Base-by-base conservation (phyloP, 495 filamentous ascomycete genomes). In the Aspergillus panamensis region DNA sequence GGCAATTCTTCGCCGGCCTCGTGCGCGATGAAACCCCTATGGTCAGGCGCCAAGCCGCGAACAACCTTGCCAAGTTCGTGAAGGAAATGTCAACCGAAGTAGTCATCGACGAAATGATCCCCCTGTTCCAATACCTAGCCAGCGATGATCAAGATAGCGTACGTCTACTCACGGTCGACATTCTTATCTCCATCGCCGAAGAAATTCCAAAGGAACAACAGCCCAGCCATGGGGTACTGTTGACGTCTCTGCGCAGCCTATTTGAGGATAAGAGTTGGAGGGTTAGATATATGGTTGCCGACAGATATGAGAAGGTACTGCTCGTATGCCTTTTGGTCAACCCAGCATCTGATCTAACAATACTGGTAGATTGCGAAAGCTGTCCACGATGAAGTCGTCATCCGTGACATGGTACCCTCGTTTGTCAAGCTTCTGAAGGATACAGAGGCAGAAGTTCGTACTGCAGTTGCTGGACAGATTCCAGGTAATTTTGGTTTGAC, bases 221-320 rank as follows among this genome's bases (percentile, higher is more conserved):
- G 73, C 86, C 88, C 37, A 97, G 92, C 78, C 93, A 97, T 69
- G 92, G 91, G 40, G 90, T 96, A 45, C 76, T 98, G 55, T 78
- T 98, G 65, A 91, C 89, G 19, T 91, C 94, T 51, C 73, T 98
- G 67, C 87, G 94, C 62, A 94, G 80, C 73, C 75, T 98, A 61
- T 96, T 97, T 74, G 92, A 96, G 67, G 94, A 98, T 70, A 97
- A 97, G 81, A 97, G 95, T 76, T 98, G 94, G 94, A 84, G 94
- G 64, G 94, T 98, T 49, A 83, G 94, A 70, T 98, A 97, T 72
- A 98, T 97, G 95, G 95, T 98, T 58, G 94, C 95, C 30, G 94
- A 98, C 73, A 82, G 91, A 74, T 98, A 96, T 66, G 94, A 97
- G 73, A 97, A 97, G 90, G 92, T 92, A 62, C 45, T 42, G 35